These are phyloP conservation scores for Fagopyrum tataricum DNA, from an alignment of 148 eudicot genomes.

Conservation along the genomic window DNA sequence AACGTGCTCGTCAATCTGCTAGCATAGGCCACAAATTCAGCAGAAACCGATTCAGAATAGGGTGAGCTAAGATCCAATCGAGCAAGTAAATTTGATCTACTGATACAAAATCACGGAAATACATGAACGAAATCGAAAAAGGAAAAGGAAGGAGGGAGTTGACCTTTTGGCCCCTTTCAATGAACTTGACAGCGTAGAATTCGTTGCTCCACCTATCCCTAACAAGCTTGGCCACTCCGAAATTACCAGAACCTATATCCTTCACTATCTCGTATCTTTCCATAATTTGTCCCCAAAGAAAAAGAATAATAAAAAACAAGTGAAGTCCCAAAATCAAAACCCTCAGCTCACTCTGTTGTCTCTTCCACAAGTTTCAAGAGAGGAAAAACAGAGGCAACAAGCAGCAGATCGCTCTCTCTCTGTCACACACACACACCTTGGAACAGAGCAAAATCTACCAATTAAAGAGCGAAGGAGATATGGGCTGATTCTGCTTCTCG, in stretches of 20 bases:
- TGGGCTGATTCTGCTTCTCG: slow-evolving; percentile 4
- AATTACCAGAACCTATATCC: slow-evolving; percentile 80
- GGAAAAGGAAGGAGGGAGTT: not conserved
- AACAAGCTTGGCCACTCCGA: slow-evolving; percentile 86
- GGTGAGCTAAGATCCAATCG: slow-evolving; percentile 15
- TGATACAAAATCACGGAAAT: not conserved
- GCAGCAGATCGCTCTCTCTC: not conserved
- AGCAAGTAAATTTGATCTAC: slow-evolving; percentile 8
- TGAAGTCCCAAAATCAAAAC: not conserved
- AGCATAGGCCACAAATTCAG: slow-evolving; percentile 4
- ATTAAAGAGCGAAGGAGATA: not conserved
- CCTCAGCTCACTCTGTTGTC: not conserved
- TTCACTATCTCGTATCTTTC: slow-evolving; percentile 63
- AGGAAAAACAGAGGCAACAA: not conserved
- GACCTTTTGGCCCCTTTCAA: slow-evolving; percentile 81
- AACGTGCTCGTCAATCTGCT: slow-evolving; percentile 33
- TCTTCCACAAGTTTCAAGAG: slow-evolving; percentile 2
- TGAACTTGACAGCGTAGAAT: slow-evolving; percentile 66
- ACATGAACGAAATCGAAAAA: not conserved
- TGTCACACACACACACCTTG: too few relatives aligned
- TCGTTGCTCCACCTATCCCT: slow-evolving; percentile 51
- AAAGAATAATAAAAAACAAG: not conserved
- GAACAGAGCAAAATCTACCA: not conserved
- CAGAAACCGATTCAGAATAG: not conserved
- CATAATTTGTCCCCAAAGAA: slow-evolving; percentile 27